These are phyloP conservation scores for Fistulina hepatica DNA, from an alignment of 1,284 basidiomycete genomes.

Conservation along the genomic window DNA sequence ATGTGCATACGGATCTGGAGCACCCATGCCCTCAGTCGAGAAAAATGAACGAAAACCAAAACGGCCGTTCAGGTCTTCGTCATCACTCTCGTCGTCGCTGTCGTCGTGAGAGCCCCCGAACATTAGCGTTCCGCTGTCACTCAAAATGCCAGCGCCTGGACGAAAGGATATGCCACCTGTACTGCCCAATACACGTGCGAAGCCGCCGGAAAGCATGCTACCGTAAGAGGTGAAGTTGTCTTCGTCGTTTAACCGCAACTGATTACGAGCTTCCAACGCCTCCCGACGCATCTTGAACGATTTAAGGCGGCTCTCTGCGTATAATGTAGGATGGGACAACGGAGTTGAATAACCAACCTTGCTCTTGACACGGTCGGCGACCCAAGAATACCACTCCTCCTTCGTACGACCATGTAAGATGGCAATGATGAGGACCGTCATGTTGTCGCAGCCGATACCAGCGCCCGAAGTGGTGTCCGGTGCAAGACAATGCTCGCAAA, in stretches of 20 bases:
- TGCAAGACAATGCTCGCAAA: conserved; percentile 91
- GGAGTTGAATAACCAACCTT: conserved; percentile 70
- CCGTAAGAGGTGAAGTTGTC: conserved; percentile 12
- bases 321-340: conserved; percentile 53
- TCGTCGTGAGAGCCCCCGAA: conserved; percentile 48
- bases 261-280: conserved; percentile 43
- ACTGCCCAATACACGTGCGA: conserved; percentile 37
- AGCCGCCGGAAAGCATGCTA: conserved; percentile 25
- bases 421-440: conserved; percentile 92
- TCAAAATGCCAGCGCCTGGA: conserved; percentile 37
- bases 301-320: conserved; percentile 46
- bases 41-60: conserved; percentile 35
- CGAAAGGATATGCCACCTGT: conserved; percentile 49
- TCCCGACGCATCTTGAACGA: conserved; percentile 48
- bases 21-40: conserved; percentile 29
- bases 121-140: conserved; percentile 41
- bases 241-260: conserved; percentile 33
- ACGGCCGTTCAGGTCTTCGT: conserved; percentile 32
- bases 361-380: conserved; percentile 74
- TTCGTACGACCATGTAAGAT: conserved; percentile 79
- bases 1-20: conserved; percentile 40
- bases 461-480: conserved; percentile 85
- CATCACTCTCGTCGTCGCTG: conserved; percentile 44
- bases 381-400: conserved; percentile 91
- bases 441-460: conserved; percentile 98